Evolutionary conservation across 2,329 filamentous ascomycete species (phyloP).

Genomic region (Apiospora kogelbergensis): DNA sequence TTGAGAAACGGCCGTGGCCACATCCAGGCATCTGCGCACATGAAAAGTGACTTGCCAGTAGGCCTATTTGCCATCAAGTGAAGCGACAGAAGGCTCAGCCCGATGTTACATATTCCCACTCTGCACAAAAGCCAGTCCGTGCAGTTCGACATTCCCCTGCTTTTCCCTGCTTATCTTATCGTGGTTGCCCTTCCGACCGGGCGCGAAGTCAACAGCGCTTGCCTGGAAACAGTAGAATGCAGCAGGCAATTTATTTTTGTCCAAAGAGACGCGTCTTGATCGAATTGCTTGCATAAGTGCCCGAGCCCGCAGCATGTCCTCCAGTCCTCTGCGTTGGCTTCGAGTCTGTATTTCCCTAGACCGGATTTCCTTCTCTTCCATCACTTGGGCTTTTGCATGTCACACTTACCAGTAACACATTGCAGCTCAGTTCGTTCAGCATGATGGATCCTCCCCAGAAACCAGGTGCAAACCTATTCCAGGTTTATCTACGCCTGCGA

Average conservation of each 20-base stretch:
- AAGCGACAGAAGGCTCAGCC: too few relatives aligned
- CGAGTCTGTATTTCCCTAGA: neutral
- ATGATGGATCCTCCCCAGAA: constrained; percentile 44
- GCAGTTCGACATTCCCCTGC: neutral
- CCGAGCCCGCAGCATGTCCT: neutral
- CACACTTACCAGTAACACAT: neutral
- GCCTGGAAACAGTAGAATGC: neutral
- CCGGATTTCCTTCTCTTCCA: neutral
- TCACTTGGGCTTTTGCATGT: neutral
- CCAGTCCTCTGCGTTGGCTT: neutral
- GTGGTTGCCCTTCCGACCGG: neutral
- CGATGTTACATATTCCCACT: neutral
- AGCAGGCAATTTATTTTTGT: neutral
- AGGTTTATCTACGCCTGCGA: constrained; percentile 85
- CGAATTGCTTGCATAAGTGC: constrained; percentile 1
- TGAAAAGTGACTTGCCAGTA: too few relatives aligned
- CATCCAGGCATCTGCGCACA: neutral
- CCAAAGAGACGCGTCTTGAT: neutral
- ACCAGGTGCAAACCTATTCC: constrained; percentile 66
- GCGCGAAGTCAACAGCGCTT: neutral
- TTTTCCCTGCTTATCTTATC: neutral
- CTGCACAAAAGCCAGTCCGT: neutral
- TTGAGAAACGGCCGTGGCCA: neutral
- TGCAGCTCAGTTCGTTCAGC: constrained; percentile 11
- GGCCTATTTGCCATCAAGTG: too few relatives aligned